Base-by-base conservation (phyloP, 1,284 basidiomycete species). In the Ganoderma lingzhi region DNA sequence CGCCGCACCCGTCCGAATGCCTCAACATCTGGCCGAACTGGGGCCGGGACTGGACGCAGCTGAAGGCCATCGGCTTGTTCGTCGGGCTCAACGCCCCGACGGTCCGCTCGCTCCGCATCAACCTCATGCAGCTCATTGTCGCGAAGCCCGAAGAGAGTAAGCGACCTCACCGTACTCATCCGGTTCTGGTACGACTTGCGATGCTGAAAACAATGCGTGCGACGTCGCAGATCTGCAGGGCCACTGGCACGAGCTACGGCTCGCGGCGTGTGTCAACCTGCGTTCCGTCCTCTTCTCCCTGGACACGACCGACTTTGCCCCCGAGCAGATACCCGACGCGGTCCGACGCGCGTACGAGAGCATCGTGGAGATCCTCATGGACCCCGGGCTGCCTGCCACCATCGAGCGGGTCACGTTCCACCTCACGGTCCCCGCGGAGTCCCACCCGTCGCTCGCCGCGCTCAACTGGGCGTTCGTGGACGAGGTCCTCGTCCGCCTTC, bases 361-460 rank as follows among this genome's bases (percentile, higher is more conserved):
- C 53, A 35, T 56, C 30, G 28, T 56, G 15, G 53, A 56, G 30
- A 32, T 56, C 53, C 53, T 56, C 53, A 56, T 56, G 53, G 53
- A 35, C 53, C 15, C 30, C 6, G 53, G 30, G 30, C 53, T 56
- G 2, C 53, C 53, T 17, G 15, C 30, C 23, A 5, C 23, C 30
- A 6, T 56, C 53, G 30, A 56, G 30, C 2, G 15, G 15, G 53
- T 56, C 53, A 56, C 30, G 23, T 56, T 56, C 53, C 53, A 56
- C 30, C 30, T 56, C 17, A 56, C 30, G 30, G 15, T 35, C 0
- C 53, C 53, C 6, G 28, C 14, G 14, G 28, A 30, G 53, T 56
- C 53, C 1, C 53, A 56, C 17, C 53, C 53, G 30, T 15, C 53
- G 15, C 53, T 56, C 30, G 53, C 32, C 30, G 30, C 53, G 30